Evolutionary conservation across 108 stramenopile genomes (phyloP).

Genomic region (Conticribra weissflogii): DNA sequence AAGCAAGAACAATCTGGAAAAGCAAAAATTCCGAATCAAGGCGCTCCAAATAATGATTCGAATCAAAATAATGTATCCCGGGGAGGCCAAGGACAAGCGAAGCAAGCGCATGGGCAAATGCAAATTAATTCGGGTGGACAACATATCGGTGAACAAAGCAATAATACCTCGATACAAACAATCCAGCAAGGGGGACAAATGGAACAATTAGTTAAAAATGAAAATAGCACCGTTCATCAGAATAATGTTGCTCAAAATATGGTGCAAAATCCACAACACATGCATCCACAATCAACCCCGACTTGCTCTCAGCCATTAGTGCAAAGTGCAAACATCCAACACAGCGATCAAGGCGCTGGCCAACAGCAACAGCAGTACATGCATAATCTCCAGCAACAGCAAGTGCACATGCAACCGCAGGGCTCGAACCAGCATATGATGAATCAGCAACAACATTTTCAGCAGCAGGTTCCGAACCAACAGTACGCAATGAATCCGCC

Average conservation of each 20-base stretch:
- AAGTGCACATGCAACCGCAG: no score
- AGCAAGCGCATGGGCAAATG: not conserved
- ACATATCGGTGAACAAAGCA: no score
- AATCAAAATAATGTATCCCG: no score
- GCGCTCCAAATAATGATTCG: not conserved
- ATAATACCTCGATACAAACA: no score
- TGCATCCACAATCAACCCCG: not conserved
- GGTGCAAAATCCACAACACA: not conserved
- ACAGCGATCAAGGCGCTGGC: not conserved
- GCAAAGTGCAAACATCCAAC: not conserved
- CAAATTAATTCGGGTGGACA: no score
- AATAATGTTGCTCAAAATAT: not conserved
- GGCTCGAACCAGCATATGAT: constrained; percentile 4
- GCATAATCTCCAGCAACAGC: not conserved
- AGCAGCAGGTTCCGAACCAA: no score
- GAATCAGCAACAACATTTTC: not conserved
- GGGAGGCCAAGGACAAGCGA: not conserved
- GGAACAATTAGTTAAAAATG: no score
- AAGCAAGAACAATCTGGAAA: not conserved
- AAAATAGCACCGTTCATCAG: not conserved
- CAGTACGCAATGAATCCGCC: no score
- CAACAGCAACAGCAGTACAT: not conserved
- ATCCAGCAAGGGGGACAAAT: no score
- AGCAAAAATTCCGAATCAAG: not conserved
- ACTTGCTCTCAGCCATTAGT: not conserved